Percentiles rank a stretch among this genome's conserved stretches.
These are phyloP conservation scores for Mucor saturninus DNA, from an alignment of 371 early-diverging fungal genomes.

Conservation along the genomic window DNA sequence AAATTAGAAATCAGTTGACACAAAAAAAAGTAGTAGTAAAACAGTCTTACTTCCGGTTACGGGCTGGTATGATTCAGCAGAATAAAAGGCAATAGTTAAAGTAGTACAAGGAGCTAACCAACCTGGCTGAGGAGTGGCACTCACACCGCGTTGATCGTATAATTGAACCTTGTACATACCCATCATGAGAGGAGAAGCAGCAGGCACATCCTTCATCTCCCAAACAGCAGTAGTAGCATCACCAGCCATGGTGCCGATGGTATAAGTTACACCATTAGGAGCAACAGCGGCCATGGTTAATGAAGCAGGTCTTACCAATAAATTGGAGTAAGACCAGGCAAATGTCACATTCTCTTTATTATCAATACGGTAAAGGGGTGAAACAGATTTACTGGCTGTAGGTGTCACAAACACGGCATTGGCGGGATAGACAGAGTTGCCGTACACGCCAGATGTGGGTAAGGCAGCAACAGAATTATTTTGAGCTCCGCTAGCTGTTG, in stretches of 20 bases:
- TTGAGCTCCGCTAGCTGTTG: constrained; percentile 6
- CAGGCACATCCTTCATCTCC: constrained; percentile 44
- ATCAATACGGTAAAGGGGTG: constrained; percentile 49
- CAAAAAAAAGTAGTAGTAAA: background rate
- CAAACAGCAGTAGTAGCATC: constrained; percentile 50
- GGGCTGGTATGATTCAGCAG: constrained; percentile 38
- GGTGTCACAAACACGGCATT: constrained; percentile 45
- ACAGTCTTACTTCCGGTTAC: constrained; percentile 31
- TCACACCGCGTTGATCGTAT: constrained; percentile 53
- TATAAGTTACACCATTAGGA: constrained; percentile 43
- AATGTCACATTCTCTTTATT: constrained; percentile 52
- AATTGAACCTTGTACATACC: constrained; percentile 51
- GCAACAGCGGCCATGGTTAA: constrained; percentile 53
- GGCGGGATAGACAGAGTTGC: constrained; percentile 43
- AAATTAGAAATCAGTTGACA: background rate
- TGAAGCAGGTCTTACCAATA: constrained; percentile 46
- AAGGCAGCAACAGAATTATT: constrained; percentile 31
- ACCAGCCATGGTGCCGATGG: constrained; percentile 44
- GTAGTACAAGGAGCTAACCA: constrained; percentile 41
- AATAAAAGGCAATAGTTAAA: constrained; percentile 50
- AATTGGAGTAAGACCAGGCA: constrained; percentile 44
- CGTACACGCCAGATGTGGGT: constrained; percentile 48
- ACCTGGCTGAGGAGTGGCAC: constrained; percentile 40
- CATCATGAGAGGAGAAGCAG: constrained; percentile 49
- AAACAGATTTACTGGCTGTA: constrained; percentile 45